Evolutionary conservation across 345 rosid genomes (phyloP).

Genomic region (Corchorus olitorius): DNA sequence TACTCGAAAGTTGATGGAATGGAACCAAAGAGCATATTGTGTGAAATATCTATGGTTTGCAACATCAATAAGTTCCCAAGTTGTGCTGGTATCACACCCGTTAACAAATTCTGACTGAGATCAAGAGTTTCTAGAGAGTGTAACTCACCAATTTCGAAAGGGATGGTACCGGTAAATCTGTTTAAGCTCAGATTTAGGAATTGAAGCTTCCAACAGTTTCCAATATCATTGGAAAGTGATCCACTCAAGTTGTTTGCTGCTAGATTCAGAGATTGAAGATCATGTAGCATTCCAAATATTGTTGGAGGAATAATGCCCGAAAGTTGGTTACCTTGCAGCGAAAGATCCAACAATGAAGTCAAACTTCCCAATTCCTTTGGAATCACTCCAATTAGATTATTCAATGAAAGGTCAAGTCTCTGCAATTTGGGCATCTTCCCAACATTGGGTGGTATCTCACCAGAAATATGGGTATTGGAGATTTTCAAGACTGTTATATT

Average conservation of each 20-base stretch:
- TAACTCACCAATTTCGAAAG: slow-evolving; percentile 15
- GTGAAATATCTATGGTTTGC: slow-evolving; percentile 21
- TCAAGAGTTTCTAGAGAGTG: slow-evolving; percentile 22
- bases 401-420: slow-evolving; percentile 38
- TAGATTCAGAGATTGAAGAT: slow-evolving; percentile 26
- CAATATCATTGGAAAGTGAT: slow-evolving; percentile 16
- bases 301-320: slow-evolving; percentile 21
- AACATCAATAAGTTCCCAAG: neutral
- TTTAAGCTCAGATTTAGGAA: slow-evolving; percentile 40
- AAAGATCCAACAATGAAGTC: neutral
- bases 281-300: neutral
- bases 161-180: slow-evolving; percentile 25
- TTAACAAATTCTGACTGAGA: slow-evolving; percentile 26
- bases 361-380: slow-evolving; percentile 36
- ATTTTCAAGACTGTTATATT: slow-evolving; percentile 4
- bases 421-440: slow-evolving; percentile 24
- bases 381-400: slow-evolving; percentile 35
- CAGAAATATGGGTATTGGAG: slow-evolving; percentile 28
- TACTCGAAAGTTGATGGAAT: slow-evolving; percentile 25
- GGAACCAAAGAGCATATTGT: slow-evolving; percentile 26
- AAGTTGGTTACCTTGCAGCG: slow-evolving; percentile 23
- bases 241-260: slow-evolving; percentile 31
- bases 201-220: neutral
- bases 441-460: slow-evolving; percentile 30
- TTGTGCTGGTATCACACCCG: slow-evolving; percentile 22